These are phyloP conservation scores for Trichoderma sp. DNA, from an alignment of 2,329 filamentous ascomycete genomes.

Conservation along the genomic window DNA sequence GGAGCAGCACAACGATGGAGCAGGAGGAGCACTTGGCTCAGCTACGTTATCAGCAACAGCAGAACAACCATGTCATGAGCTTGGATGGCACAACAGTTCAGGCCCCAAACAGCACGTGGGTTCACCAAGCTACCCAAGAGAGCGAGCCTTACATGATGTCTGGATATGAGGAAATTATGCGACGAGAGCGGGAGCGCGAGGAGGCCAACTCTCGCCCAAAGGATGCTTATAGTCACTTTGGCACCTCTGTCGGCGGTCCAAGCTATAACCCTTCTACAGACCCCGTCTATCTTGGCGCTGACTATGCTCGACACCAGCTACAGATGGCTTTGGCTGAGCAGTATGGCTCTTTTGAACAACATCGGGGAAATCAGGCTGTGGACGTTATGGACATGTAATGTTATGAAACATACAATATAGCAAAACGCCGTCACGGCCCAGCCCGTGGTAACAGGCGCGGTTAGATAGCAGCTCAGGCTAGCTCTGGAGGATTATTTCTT, in stretches of 20 bases:
- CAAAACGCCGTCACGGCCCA: slow-evolving; percentile 10
- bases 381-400: slow-evolving; percentile 49
- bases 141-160: slow-evolving; percentile 81
- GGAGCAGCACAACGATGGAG: slow-evolving; percentile 52
- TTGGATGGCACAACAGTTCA: slow-evolving; percentile 55
- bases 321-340: slow-evolving; percentile 63
- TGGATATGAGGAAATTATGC: slow-evolving; percentile 71
- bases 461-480: slow-evolving; percentile 8
- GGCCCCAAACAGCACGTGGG: slow-evolving; percentile 53
- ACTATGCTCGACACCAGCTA: slow-evolving; percentile 48
- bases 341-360: slow-evolving; percentile 61
- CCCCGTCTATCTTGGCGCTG: slow-evolving; percentile 60
- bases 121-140: slow-evolving; percentile 38
- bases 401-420: slow-evolving; percentile 19
- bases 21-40: slow-evolving; percentile 59
- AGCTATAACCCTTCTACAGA: slow-evolving; percentile 59
- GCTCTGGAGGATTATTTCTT: background rate
- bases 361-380: slow-evolving; percentile 41
- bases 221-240: slow-evolving; percentile 45
- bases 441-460: background rate
- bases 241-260: slow-evolving; percentile 37
- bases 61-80: slow-evolving; percentile 46
- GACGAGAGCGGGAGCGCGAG: slow-evolving; percentile 56
- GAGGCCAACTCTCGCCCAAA: slow-evolving; percentile 35
- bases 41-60: slow-evolving; percentile 54